Conservation (phyloP, 2,329 filamentous ascomycete genomes). For the Paraconiothyrium sp. region DNA sequence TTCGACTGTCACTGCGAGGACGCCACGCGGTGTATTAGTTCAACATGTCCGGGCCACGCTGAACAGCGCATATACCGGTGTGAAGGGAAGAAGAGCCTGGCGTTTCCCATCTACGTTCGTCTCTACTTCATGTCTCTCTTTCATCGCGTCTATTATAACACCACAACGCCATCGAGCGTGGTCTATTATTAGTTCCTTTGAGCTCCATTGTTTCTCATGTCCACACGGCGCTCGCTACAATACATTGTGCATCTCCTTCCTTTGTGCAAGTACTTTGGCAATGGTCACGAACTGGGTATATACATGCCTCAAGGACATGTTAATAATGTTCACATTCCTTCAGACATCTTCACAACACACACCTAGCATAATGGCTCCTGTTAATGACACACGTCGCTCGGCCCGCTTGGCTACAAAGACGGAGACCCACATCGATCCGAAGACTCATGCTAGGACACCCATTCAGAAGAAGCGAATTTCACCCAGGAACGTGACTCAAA, state of each 20-base stretch:
- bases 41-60: too few relatives aligned
- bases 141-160: background rate
- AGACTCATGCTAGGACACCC: background rate
- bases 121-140: background rate
- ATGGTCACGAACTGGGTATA: background rate
- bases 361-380: background rate
- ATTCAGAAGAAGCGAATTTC: background rate
- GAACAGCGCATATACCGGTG: too few relatives aligned
- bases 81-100: too few relatives aligned
- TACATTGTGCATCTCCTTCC: background rate
- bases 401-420: background rate
- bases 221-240: slow-evolving; percentile 7
- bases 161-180: background rate
- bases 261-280: background rate
- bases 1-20: too few relatives aligned
- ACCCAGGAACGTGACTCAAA: background rate
- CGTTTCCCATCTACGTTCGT: too few relatives aligned
- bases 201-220: background rate
- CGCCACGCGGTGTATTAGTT: too few relatives aligned
- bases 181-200: background rate
- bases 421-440: background rate
- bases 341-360: background rate
- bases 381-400: background rate
- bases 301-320: background rate
- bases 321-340: background rate